phyloP scores from a whole-genome alignment of 768 basidiomycete species.

The Suillus cothurnatus region DNA sequence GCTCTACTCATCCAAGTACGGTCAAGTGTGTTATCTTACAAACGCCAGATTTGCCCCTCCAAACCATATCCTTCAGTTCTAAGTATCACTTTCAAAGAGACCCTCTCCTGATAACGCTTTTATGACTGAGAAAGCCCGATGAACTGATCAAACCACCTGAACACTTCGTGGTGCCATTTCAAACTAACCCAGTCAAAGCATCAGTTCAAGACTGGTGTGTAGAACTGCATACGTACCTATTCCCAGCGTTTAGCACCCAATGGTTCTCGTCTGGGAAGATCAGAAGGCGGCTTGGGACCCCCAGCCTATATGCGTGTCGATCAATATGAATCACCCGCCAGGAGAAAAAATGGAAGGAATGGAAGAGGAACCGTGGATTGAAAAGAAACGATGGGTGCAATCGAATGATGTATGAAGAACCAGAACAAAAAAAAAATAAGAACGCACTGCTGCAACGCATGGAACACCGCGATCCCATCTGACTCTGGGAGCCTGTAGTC shows the following conservation, averaged over 20 bases:
- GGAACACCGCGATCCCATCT: constrained; percentile 83
- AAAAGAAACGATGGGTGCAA: neutral
- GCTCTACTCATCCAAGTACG: neutral
- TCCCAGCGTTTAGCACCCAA: constrained; percentile 84
- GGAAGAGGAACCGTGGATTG: neutral
- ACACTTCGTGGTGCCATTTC: constrained; percentile 95
- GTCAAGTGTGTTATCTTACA: neutral
- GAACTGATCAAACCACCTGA: constrained; percentile 84
- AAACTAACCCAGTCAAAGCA: constrained; percentile 45
- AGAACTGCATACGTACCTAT: constrained; percentile 49
- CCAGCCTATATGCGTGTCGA: constrained; percentile 46
- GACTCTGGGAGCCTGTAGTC: constrained; percentile 88
- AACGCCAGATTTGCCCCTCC: neutral
- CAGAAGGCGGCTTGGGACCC: constrained; percentile 73
- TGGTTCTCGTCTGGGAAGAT: constrained; percentile 93
- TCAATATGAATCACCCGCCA: neutral
- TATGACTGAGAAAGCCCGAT: constrained; percentile 39
- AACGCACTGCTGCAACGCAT: constrained; percentile 80
- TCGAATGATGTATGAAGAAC: neutral
- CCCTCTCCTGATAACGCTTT: neutral
- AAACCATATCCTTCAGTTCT: neutral
- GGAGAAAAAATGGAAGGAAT: neutral
- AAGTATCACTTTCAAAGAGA: neutral
- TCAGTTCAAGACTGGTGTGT: neutral
- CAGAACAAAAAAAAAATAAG: neutral